Evolutionary conservation across 495 filamentous ascomycete species (phyloP).

Genomic region (Trichoderma asperelloides): DNA sequence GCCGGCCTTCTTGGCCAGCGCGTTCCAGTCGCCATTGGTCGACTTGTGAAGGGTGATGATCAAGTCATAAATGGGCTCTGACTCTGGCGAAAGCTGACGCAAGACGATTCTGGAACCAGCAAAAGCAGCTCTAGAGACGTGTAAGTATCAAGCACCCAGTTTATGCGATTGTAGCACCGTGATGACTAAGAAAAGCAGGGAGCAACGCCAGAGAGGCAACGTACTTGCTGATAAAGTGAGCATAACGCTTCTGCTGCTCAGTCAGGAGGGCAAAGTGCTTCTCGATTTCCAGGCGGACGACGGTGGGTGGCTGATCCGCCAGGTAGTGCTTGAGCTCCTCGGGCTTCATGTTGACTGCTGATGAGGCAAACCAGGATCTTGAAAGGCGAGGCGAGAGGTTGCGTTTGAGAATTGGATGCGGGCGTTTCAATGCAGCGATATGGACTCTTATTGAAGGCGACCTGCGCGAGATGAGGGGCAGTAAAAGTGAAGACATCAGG

Average conservation of each 20-base stretch:
- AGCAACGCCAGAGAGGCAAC: slow-evolving; percentile 11
- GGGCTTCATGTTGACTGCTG: slow-evolving; percentile 29
- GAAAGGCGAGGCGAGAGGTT: not conserved
- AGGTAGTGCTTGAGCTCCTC: slow-evolving; percentile 61
- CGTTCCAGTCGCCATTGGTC: slow-evolving; percentile 71
- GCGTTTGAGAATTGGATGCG: not conserved
- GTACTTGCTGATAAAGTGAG: slow-evolving; percentile 84
- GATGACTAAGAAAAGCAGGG: not conserved
- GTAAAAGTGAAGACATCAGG: not conserved
- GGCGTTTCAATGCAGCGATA: not conserved
- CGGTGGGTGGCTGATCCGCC: slow-evolving; percentile 79
- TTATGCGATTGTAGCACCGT: not conserved
- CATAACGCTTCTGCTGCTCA: slow-evolving; percentile 75
- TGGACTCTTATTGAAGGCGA: not conserved
- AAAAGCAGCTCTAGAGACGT: slow-evolving; percentile 61
- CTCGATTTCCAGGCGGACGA: slow-evolving; percentile 79
- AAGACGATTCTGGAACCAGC: slow-evolving; percentile 77
- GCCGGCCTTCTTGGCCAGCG: slow-evolving; percentile 57
- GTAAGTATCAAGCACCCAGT: not conserved
- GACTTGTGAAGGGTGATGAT: slow-evolving; percentile 69
- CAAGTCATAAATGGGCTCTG: slow-evolving; percentile 83
- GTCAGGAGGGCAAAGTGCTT: slow-evolving; percentile 79
- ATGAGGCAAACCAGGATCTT: not conserved
- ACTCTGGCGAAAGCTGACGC: slow-evolving; percentile 84
- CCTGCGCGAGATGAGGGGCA: slow-evolving; percentile 5